phyloP scores from a whole-genome alignment of 306 rosid species.

The Arachis stenosperma region DNA sequence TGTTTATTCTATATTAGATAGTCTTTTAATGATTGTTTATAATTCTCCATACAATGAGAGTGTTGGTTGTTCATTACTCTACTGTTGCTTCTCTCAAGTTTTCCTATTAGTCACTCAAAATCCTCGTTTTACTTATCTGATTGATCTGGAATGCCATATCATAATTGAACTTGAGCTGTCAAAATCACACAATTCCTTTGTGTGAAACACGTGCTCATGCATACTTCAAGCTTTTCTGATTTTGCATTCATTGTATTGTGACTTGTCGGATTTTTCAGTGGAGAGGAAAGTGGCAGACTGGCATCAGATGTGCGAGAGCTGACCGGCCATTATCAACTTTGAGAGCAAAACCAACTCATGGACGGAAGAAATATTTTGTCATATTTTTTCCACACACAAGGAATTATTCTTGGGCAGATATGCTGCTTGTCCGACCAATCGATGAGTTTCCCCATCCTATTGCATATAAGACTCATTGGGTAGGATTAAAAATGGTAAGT shows the following conservation, averaged over 20 bases:
- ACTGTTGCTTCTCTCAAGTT: conserved; percentile 20
- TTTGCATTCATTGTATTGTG: conserved; percentile 30
- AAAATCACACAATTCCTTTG: neutral
- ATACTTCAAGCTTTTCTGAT: conserved; percentile 39
- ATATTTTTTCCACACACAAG: conserved; percentile 90
- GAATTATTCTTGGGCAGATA: conserved; percentile 95
- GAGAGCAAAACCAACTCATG: conserved; percentile 97
- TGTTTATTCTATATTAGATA: conserved; percentile 12
- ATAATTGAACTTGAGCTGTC: conserved; percentile 19
- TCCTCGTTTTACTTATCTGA: conserved; percentile 8
- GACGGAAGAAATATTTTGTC: conserved; percentile 87
- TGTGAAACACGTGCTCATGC: conserved; percentile 17
- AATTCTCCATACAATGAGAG: conserved; percentile 9
- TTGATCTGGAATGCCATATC: conserved; percentile 31
- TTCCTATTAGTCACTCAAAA: neutral
- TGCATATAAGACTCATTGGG: conserved; percentile 76
- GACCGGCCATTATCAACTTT: conserved; percentile 96
- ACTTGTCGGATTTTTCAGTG: conserved; percentile 60
- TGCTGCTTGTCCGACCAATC: conserved; percentile 77
- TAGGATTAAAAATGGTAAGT: conserved; percentile 76
- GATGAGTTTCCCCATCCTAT: conserved; percentile 83
- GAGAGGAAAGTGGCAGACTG: conserved; percentile 99
- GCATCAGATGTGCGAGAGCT: conserved; percentile 91
- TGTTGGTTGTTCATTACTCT: conserved; percentile 9
- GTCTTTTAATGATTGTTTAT: conserved; percentile 11